Conservation (phyloP, 306 rosid genomes). For the Benincasa hispida region DNA sequence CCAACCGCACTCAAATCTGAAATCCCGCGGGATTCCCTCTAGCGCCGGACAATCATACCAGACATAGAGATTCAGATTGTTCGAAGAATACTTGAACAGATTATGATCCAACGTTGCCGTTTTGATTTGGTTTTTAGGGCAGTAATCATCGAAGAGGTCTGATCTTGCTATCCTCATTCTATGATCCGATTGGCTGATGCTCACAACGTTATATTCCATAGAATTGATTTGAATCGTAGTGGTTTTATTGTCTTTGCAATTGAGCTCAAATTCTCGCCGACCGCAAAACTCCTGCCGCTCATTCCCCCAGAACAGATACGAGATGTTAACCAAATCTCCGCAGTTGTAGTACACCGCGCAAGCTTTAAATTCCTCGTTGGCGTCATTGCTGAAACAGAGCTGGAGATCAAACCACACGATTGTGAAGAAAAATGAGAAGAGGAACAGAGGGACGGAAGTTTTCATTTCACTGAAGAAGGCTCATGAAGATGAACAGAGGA, state of each 20-base stretch:
- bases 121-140: background rate
- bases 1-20: background rate
- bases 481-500: too few species aligned
- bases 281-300: background rate
- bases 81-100: background rate
- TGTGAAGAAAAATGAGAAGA: background rate
- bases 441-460: background rate
- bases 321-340: background rate
- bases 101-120: background rate
- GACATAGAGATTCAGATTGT: constrained; percentile 3
- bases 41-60: background rate
- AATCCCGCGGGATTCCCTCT: background rate
- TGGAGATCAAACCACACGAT: background rate
- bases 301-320: constrained; percentile 27
- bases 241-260: fast-evolving
- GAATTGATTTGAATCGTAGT: background rate
- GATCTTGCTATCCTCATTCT: constrained; percentile 10
- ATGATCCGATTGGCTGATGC: fast-evolving
- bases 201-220: background rate
- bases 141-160: background rate
- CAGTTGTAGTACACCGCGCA: constrained; percentile 12
- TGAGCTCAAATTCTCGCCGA: background rate
- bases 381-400: background rate
- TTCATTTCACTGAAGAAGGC: background rate
- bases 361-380: background rate